Base-by-base conservation (phyloP, 768 basidiomycete genomes). In the Sarcodon sp. region DNA sequence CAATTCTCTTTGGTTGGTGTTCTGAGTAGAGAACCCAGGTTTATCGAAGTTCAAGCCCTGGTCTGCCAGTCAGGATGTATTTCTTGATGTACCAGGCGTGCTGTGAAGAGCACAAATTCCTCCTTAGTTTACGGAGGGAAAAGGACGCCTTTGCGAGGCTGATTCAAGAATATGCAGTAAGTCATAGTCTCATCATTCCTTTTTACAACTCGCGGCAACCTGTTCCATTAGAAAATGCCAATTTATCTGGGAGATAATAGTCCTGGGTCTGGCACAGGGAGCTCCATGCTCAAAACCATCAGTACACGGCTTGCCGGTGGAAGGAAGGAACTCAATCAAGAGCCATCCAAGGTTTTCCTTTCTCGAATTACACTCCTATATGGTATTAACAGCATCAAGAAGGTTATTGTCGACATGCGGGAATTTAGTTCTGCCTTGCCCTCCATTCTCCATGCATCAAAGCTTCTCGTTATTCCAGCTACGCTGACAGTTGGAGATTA, bases 401-500 rank as follows among this genome's bases (percentile, higher is more conserved):
- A 96, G 91, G 83, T 99, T 44, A 81, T 99, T 51, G 91, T 97
- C 18, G 96, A 98, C 63, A 84, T 97, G 77, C 79, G 94, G 54
- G 96, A 99, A 63, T 97, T 99, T 63, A 75, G 92, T 27, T 97
- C 94, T 2, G 79, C 90, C 0, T 66, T 99, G 8, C 96, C 93
- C 0, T 92, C 88, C 0, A 62, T 99, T 4, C 69, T 98, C 7
- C 91, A 98, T 57, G 90, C 87, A 0, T 75, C 87, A 0, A 73
- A 75, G 39, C 65, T 94, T 37, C 66, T 83, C 33, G 79, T 97
- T 37, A 70, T 92, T n/a, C 94, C 96, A 0, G 84, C 85, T 0
- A 98, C 93, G 0, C 68, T 99, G 51, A 90, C 87, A 0, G 86
- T 98, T 2, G 96, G 96, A 2, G 96, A 99, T 63, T 99, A 99